phyloP scores from a whole-genome alignment of 139 green algal genomes.

The Chlorella vulgaris region DNA sequence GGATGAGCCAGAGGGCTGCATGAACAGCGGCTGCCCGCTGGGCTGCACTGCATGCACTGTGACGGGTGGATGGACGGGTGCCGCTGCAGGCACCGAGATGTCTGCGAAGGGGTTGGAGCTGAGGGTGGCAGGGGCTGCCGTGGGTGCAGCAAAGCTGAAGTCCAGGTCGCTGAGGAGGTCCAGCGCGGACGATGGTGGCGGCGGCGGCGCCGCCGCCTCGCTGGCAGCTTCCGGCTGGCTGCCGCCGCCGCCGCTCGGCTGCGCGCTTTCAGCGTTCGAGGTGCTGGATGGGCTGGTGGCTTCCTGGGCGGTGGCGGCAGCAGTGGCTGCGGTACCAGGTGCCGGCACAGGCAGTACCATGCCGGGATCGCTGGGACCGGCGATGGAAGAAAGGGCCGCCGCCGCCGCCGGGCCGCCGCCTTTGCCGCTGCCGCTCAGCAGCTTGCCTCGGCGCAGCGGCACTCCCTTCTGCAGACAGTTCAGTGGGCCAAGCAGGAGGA shows the following conservation, averaged over 20 bases:
- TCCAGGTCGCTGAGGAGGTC: slow-evolving; percentile 42
- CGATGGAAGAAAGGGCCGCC: background rate
- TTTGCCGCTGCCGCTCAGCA: background rate
- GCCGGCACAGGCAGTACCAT: slow-evolving; percentile 44
- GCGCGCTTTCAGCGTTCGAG: background rate
- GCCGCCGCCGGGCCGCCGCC: background rate
- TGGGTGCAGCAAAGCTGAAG: slow-evolving; percentile 21
- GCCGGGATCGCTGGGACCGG: slow-evolving; percentile 35
- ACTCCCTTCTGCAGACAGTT: slow-evolving; percentile 27
- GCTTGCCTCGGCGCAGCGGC: slow-evolving; percentile 52
- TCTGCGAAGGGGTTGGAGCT: slow-evolving; percentile 28
- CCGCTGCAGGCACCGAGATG: background rate
- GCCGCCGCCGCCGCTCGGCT: background rate
- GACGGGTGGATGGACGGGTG: background rate
- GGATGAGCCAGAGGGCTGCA: background rate
- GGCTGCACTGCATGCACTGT: background rate
- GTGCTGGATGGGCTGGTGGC: background rate
- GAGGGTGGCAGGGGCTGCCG: background rate
- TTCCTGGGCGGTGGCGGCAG: background rate
- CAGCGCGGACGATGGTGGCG: slow-evolving; percentile 11
- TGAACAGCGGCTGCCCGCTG: background rate
- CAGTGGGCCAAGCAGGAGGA: too few species aligned
- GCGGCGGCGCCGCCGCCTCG: too few species aligned
- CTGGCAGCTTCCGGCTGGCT: background rate
- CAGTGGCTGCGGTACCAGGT: background rate